phyloP scores from a whole-genome alignment of 306 rosid species.

The Astragalus glycyphyllos region DNA sequence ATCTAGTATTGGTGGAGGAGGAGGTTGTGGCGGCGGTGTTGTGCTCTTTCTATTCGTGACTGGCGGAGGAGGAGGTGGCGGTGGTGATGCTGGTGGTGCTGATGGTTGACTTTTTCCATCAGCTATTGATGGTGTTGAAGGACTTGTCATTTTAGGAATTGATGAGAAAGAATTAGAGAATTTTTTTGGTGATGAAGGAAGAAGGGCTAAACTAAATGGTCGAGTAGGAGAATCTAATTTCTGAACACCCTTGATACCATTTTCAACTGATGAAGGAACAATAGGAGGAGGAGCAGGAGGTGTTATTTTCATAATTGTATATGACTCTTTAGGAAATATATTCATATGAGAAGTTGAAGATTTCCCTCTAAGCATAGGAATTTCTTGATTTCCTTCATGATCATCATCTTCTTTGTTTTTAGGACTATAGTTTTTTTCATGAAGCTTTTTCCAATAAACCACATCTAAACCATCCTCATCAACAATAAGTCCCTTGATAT shows the following conservation, averaged over 20 bases:
- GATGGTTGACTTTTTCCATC: constrained; percentile 23
- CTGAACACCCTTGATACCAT: constrained; percentile 32
- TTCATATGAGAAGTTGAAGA: constrained; percentile 74
- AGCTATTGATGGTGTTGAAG: constrained; percentile 26
- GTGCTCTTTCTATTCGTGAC: constrained; percentile 7
- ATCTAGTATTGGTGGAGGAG: constrained; percentile 33
- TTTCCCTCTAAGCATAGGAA: constrained; percentile 77
- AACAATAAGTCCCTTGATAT: constrained; percentile 68
- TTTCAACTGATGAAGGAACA: constrained; percentile 35
- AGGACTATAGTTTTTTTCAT: neutral
- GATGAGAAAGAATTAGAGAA: constrained; percentile 52
- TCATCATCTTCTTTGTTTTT: constrained; percentile 17
- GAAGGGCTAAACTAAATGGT: constrained; percentile 44
- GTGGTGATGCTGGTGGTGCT: constrained; percentile 17
- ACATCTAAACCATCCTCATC: constrained; percentile 97
- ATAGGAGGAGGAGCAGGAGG: constrained; percentile 46
- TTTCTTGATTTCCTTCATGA: constrained; percentile 52
- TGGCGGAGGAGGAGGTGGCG: constrained; percentile 48
- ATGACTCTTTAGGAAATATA: constrained; percentile 46
- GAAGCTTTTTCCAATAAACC: constrained; percentile 70
- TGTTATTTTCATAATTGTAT: constrained; percentile 44
- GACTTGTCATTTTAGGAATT: constrained; percentile 7
- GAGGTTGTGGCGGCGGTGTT: constrained; percentile 35
- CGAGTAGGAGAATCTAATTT: constrained; percentile 40
- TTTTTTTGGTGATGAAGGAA: constrained; percentile 43